These are phyloP conservation scores for Turnera subulata DNA, from an alignment of 345 rosid genomes.

Conservation along the genomic window DNA sequence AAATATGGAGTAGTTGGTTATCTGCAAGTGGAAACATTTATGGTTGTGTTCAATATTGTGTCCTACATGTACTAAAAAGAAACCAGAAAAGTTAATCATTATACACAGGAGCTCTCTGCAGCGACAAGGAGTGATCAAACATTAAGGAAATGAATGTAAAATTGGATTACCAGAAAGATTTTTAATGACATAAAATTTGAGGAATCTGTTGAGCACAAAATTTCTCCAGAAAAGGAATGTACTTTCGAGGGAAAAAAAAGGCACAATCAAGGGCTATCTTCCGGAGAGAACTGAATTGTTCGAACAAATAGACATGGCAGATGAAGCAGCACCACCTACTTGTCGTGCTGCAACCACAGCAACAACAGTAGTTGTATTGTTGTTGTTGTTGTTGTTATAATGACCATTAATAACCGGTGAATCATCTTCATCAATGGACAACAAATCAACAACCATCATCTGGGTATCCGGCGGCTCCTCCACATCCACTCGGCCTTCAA, in stretches of 20 bases:
- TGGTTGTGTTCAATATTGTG: too few species aligned
- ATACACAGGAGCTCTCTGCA: too few species aligned
- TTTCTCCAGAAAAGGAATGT: not conserved
- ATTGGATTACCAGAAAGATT: not conserved
- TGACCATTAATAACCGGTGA: conserved; percentile 1
- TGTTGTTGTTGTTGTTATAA: too few species aligned
- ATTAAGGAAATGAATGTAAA: not conserved
- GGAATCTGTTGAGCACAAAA: not conserved
- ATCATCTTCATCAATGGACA: conserved; percentile 47
- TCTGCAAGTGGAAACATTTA: too few species aligned
- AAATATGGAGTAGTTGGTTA: too few species aligned
- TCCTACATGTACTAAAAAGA: too few species aligned
- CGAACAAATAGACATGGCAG: conserved; percentile 34
- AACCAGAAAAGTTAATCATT: too few species aligned
- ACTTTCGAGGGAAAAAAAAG: not conserved
- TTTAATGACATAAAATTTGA: not conserved
- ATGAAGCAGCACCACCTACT: conserved; percentile 14
- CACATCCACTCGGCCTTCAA: conserved; percentile 56
- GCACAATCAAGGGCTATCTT: conserved; percentile 28
- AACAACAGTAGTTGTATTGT: conserved; percentile 9
- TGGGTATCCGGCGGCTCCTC: conserved; percentile 69
- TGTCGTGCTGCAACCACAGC: conserved; percentile 15
- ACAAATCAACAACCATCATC: conserved; percentile 63
- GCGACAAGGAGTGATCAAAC: not conserved
- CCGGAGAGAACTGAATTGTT: conserved; percentile 39